Conservation (phyloP, 768 basidiomycete genomes). For the Leccinum pellstonianum region DNA sequence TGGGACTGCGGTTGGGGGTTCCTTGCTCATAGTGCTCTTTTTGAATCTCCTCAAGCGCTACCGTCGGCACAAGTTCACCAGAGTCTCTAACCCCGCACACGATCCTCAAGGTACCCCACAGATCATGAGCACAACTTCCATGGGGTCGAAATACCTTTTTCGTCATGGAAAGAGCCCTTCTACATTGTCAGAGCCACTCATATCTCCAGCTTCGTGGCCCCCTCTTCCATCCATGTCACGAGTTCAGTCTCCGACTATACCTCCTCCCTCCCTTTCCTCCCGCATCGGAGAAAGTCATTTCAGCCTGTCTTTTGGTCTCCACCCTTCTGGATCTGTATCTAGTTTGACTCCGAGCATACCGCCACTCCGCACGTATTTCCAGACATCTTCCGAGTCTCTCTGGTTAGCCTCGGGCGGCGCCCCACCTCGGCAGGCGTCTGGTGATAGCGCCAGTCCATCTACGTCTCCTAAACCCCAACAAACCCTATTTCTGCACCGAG, state of each 20-base stretch:
- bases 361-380: constrained; percentile 2
- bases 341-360: constrained; percentile 4
- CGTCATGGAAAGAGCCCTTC: constrained; percentile 18
- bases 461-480: constrained; percentile 1
- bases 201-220: constrained; percentile 11
- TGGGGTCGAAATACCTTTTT: neutral
- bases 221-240: constrained; percentile 7
- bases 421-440: neutral
- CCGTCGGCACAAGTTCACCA: constrained; percentile 12
- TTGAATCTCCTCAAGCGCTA: constrained; percentile 15
- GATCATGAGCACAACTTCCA: neutral
- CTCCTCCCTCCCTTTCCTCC: neutral
- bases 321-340: neutral
- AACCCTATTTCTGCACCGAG: constrained; percentile 20
- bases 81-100: constrained; percentile 15
- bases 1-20: constrained; percentile 15
- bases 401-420: neutral
- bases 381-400: neutral
- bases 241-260: neutral
- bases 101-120: neutral
- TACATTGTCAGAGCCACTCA: constrained; percentile 25
- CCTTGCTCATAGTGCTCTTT: constrained; percentile 12
- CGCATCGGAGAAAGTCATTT: neutral
- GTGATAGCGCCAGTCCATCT: neutral
- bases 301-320: neutral